phyloP scores from a whole-genome alignment of 2,329 filamentous ascomycete genomes.

The Penicillium sp. region DNA sequence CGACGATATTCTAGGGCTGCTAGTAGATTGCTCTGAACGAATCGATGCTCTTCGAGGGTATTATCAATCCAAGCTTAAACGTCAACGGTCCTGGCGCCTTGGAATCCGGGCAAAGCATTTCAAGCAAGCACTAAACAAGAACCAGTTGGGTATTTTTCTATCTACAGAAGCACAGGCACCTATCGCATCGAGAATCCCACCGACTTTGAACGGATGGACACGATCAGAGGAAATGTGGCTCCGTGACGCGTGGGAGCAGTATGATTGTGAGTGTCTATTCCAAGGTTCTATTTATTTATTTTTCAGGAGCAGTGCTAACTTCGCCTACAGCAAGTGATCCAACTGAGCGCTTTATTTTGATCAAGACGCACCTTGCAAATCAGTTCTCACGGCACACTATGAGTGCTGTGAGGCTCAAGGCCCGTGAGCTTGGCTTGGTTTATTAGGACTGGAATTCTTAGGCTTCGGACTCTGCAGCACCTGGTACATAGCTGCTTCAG shows the following conservation, averaged over 20 bases:
- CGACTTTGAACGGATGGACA: not conserved
- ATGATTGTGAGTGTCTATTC: not conserved
- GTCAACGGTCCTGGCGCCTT: conserved; percentile 2
- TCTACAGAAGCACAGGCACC: not conserved
- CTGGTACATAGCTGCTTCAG: not conserved
- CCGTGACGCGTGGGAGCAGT: not conserved
- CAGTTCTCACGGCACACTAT: conserved; percentile 1
- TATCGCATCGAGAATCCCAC: not conserved
- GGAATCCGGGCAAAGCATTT: conserved; percentile 1
- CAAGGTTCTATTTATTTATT: not conserved
- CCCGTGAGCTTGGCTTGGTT: not conserved
- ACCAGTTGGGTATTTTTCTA: not conserved
- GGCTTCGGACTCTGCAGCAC: not conserved
- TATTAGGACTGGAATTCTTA: not conserved
- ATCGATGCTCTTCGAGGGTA: conserved; percentile 1
- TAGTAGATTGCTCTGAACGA: conserved; percentile 6
- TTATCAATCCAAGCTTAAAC: not conserved
- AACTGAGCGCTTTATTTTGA: not conserved
- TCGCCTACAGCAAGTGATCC: not conserved
- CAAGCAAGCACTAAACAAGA: not conserved
- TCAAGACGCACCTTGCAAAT: conserved; percentile 3
- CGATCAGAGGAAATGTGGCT: not conserved
- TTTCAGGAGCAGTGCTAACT: not conserved
- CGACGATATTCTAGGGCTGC: conserved; percentile 6
- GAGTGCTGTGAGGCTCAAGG: conserved; percentile 1